Conservation (phyloP, 1,284 basidiomycete species). For the Laetiporus sulphureus region DNA sequence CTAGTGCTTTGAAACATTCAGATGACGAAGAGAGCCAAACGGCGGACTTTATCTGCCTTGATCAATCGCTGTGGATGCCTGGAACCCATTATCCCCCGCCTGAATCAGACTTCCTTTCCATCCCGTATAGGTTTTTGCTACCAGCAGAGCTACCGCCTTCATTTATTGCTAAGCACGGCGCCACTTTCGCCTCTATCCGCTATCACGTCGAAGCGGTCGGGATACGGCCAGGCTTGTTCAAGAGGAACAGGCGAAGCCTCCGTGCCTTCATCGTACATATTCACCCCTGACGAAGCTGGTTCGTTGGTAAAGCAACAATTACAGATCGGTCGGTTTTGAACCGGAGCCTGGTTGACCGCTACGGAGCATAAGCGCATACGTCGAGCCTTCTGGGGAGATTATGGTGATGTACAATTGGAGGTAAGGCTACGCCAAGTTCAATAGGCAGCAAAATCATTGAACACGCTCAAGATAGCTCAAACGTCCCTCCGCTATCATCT, state of each 20-base stretch:
- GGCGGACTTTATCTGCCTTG: constrained; percentile 7
- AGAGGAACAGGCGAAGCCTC: constrained; percentile 10
- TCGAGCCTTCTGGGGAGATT: constrained; percentile 10
- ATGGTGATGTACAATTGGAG: constrained; percentile 8
- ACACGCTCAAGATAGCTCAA: constrained; percentile 1
- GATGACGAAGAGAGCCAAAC: not conserved
- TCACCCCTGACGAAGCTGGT: too few relatives aligned
- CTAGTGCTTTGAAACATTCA: not conserved
- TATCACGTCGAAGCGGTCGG: constrained; percentile 17
- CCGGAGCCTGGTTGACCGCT: constrained; percentile 6
- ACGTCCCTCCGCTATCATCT: constrained; percentile 1
- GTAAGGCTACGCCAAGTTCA: constrained; percentile 3
- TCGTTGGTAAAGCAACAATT: too few relatives aligned
- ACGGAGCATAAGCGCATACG: constrained; percentile 8
- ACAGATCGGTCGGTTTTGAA: too few relatives aligned
- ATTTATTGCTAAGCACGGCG: constrained; percentile 8
- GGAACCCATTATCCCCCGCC: constrained; percentile 16
- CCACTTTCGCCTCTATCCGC: constrained; percentile 6
- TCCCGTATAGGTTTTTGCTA: constrained; percentile 19
- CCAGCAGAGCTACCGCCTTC: constrained; percentile 17
- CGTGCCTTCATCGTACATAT: too few relatives aligned
- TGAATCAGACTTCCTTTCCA: constrained; percentile 12
- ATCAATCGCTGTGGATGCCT: constrained; percentile 15
- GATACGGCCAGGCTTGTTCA: constrained; percentile 13
- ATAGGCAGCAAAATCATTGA: too few relatives aligned